These are phyloP conservation scores for Boletus bicolor DNA, from an alignment of 768 basidiomycete species.

Conservation along the genomic window DNA sequence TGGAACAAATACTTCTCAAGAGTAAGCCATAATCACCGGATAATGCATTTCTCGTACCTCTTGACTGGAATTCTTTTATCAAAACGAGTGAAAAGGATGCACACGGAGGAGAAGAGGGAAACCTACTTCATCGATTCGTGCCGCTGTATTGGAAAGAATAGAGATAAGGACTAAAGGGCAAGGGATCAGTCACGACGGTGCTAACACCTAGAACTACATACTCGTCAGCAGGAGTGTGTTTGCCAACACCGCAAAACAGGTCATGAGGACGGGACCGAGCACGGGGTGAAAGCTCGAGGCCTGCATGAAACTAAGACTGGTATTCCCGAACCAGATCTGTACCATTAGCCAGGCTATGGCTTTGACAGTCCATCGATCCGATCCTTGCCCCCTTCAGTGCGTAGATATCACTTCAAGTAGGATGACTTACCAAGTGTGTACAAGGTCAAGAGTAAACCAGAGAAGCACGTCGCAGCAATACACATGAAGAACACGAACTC, in stretches of 20 bases:
- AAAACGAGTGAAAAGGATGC: background rate
- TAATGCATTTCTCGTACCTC: slow-evolving; percentile 39
- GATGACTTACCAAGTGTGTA: slow-evolving; percentile 43
- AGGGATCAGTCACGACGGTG: slow-evolving; percentile 2
- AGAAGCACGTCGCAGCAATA: slow-evolving; percentile 77
- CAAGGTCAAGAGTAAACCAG: slow-evolving; percentile 63
- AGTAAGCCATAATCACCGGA: slow-evolving; percentile 13
- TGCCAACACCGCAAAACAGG: slow-evolving; percentile 71
- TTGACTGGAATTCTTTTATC: slow-evolving; percentile 51
- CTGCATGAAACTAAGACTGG: slow-evolving; percentile 55
- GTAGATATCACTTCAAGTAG: slow-evolving; percentile 14
- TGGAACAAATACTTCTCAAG: slow-evolving; percentile 77
- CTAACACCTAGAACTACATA: slow-evolving; percentile 33
- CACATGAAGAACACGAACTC: slow-evolving; percentile 79
- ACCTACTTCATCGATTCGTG: slow-evolving; percentile 62
- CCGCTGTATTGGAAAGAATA: slow-evolving; percentile 87
- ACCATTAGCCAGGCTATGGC: slow-evolving; percentile 81
- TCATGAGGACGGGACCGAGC: slow-evolving; percentile 79
- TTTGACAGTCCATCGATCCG: slow-evolving; percentile 32
- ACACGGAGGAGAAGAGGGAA: background rate
- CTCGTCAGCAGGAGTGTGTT: slow-evolving; percentile 81
- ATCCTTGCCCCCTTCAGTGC: slow-evolving; percentile 28
- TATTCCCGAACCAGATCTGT: slow-evolving; percentile 85
- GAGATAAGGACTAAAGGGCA: slow-evolving; percentile 62
- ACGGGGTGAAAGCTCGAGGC: slow-evolving; percentile 62